A percentile compares a stretch with the other conserved stretches of the same genome.
These are phyloP conservation scores for Oryza officinalis DNA, from an alignment of 176 grass and related monocot genomes.

Conservation along the genomic window DNA sequence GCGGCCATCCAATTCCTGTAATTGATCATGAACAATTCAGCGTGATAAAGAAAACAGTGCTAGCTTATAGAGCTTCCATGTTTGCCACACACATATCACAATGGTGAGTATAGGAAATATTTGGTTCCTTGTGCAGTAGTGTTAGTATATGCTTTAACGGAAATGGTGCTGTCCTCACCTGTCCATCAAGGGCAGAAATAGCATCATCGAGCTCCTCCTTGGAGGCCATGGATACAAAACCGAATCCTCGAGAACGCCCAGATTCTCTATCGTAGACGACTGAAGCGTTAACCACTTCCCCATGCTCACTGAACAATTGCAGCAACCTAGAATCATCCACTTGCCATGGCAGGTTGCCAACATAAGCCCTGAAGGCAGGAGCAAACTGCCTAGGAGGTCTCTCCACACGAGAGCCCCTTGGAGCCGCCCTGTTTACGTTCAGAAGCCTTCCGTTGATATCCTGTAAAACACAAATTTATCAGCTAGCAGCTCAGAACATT, in stretches of 20 bases:
- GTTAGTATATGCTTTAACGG: background rate
- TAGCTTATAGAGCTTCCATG: background rate
- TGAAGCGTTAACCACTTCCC: slow-evolving; percentile 65
- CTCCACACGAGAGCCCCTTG: slow-evolving; percentile 70
- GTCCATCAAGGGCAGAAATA: slow-evolving; percentile 83
- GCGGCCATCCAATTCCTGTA: slow-evolving; percentile 72
- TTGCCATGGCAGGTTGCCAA: slow-evolving; percentile 94
- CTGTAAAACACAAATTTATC: slow-evolving; percentile 41
- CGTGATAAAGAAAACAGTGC: background rate
- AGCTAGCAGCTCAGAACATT: background rate
- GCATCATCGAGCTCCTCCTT: slow-evolving; percentile 82
- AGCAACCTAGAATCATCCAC: slow-evolving; percentile 66
- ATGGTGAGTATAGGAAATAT: background rate
- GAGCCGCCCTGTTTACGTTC: slow-evolving; percentile 81
- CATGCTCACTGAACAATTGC: slow-evolving; percentile 75
- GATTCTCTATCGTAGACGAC: slow-evolving; percentile 75
- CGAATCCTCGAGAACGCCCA: slow-evolving; percentile 93
- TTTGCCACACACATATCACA: background rate
- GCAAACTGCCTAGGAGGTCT: slow-evolving; percentile 54
- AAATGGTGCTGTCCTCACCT: slow-evolving; percentile 50
- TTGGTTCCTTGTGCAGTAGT: background rate
- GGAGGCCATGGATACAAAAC: slow-evolving; percentile 82
- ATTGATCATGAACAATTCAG: background rate
- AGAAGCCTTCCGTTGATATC: slow-evolving; percentile 70
- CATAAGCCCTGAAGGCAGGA: slow-evolving; percentile 71